phyloP scores from a whole-genome alignment of 2,329 filamentous ascomycete species.

The Ophiocordyceps camponoti-saundersi region DNA sequence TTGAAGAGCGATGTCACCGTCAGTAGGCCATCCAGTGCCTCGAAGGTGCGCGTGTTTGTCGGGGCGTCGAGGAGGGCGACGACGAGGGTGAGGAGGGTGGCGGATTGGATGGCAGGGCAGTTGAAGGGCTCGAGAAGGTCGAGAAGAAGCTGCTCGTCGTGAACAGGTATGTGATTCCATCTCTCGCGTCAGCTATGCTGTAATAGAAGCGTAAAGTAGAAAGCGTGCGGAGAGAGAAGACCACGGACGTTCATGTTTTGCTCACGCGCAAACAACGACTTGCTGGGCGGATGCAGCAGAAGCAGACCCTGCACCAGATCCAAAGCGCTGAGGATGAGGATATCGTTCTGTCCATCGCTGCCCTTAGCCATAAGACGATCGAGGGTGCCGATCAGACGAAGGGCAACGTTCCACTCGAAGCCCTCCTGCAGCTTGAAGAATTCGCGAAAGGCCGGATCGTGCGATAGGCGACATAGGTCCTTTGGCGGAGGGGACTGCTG shows the following conservation, averaged over 20 bases:
- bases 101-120: conserved; percentile 79
- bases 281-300: conserved; percentile 78
- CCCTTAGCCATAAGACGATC: conserved; percentile 74
- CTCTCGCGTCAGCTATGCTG: neutral
- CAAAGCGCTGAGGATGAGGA: conserved; percentile 74
- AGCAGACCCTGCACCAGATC: conserved; percentile 80
- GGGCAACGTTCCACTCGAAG: conserved; percentile 93
- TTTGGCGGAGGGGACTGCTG: conserved; percentile 29
- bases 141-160: conserved; percentile 50
- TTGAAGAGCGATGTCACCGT: conserved; percentile 90
- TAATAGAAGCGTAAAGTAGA: neutral
- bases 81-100: conserved; percentile 78
- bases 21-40: conserved; percentile 77
- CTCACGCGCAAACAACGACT: conserved; percentile 72
- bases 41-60: conserved; percentile 79
- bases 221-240: neutral
- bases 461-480: conserved; percentile 49
- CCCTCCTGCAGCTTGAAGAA: conserved; percentile 95
- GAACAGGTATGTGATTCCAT: no score
- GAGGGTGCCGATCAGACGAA: conserved; percentile 69
- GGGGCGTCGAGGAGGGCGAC: conserved; percentile 76
- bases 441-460: conserved; percentile 81
- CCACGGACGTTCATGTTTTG: conserved; percentile 75
- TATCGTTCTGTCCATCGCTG: conserved; percentile 67
- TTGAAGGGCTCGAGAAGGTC: conserved; percentile 88